phyloP scores from a whole-genome alignment of 2,329 filamentous ascomycete species.

The Aspergillus sp. region DNA sequence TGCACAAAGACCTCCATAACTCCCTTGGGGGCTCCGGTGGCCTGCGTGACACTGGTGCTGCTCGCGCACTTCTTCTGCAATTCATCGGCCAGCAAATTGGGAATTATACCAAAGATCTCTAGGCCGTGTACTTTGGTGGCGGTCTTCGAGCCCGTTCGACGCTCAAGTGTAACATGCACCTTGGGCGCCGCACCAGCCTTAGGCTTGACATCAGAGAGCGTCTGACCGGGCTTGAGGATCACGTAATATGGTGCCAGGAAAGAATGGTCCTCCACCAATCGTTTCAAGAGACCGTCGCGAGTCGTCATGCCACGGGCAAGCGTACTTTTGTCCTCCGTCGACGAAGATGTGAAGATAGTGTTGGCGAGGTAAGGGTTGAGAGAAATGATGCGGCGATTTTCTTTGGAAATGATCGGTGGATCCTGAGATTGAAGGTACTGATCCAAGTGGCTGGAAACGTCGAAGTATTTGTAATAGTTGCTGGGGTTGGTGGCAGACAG shows the following conservation, averaged over 20 bases:
- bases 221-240: conserved; percentile 43
- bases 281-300: conserved; percentile 55
- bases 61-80: conserved; percentile 62
- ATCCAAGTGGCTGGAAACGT: conserved; percentile 52
- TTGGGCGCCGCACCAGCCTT: conserved; percentile 57
- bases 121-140: conserved; percentile 57
- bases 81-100: conserved; percentile 57
- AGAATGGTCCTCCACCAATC: conserved; percentile 45
- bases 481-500: conserved; percentile 43
- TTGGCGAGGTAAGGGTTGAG: conserved; percentile 59
- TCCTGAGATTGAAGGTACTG: conserved; percentile 53
- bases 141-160: conserved; percentile 59
- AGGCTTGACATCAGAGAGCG: conserved; percentile 46
- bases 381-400: conserved; percentile 56
- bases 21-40: conserved; percentile 56
- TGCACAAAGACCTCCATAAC: conserved; percentile 63
- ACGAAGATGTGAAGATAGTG: conserved; percentile 50
- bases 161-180: conserved; percentile 54
- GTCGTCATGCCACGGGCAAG: conserved; percentile 52
- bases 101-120: conserved; percentile 56
- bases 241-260: conserved; percentile 51
- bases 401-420: conserved; percentile 46
- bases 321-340: conserved; percentile 49
- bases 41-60: conserved; percentile 57
- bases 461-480: conserved; percentile 53